Evolutionary conservation across 805 yeast genomes (phyloP), one percentile per base, ranked within the genome.

Genomic region (Candida manassasensis): DNA sequence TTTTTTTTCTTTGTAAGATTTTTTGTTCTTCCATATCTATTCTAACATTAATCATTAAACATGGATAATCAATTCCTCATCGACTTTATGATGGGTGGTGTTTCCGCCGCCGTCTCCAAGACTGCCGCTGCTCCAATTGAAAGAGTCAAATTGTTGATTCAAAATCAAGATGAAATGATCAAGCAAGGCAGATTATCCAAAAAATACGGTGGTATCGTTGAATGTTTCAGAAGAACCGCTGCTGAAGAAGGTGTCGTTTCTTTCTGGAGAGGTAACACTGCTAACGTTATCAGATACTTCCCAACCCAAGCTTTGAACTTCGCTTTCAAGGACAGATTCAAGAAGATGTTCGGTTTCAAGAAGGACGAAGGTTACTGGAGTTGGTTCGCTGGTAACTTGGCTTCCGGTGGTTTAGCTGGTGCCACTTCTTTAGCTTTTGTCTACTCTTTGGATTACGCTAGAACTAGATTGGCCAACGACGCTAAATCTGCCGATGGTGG

Each of bases 191-290:
- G 96, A 77, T 77, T 88, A 61, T 75, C 86, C 53, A 76, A 64
- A 59, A 80, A 75, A 66, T 88, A 89, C 81, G 79, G 71, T 52
- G 97, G 97, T 84, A 89, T 88, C 50, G 71, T 55, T 47, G 97
- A 88, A 63, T 86, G 96, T 76, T 88, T 89, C 94, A 79, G 65
- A 60, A 84, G 96, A 79, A 89, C 97, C 54, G 83, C 89, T 50
- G 83, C 84, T 55, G 86, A 83, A 54, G 97, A 88, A 77, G 97
- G 97, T 81, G 60, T 84, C 48, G 76, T 71, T 52, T 73, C 97
- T 48, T 87, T 88, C 90, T 88, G 97, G 97, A 84, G 96, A 84
- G 97, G 97, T 80, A 88, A 88, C 89, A 89, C 96, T 51, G 97
- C 97, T 61, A 88, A 88, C 74, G 97, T 88, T 67, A 82, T 88